Conservation (phyloP, 106 monocot species). For the Platanthera guangdongensis region DNA sequence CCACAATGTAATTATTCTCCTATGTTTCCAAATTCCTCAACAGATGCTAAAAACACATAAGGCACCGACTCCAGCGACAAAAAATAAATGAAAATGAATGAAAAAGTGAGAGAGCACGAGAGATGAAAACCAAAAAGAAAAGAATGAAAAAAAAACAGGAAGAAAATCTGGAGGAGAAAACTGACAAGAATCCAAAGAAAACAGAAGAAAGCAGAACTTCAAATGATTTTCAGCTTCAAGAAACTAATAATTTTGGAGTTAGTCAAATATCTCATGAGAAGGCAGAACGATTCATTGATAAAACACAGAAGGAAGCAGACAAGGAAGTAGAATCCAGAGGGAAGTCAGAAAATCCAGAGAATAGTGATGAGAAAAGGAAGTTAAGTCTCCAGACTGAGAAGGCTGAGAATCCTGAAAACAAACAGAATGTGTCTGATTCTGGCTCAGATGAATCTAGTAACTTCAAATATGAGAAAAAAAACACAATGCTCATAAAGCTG, state of each 20-base stretch:
- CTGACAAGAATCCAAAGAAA: not conserved
- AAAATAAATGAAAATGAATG: not conserved
- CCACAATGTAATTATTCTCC: too few species aligned
- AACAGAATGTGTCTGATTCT: not conserved
- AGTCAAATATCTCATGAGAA: not conserved
- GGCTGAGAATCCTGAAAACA: not conserved
- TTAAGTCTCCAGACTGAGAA: not conserved
- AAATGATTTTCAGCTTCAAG: not conserved
- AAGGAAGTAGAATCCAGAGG: not conserved
- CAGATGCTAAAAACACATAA: not conserved
- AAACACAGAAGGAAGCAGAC: not conserved
- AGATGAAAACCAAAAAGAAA: not conserved
- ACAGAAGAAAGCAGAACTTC: not conserved
- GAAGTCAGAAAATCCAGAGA: not conserved
- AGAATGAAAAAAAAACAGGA: not conserved
- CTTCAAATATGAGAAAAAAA: not conserved
- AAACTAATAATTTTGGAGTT: not conserved
- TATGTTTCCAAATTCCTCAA: not conserved
- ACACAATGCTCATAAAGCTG: not conserved
- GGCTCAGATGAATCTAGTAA: not conserved
- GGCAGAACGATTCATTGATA: not conserved
- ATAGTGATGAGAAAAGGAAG: slow-evolving; percentile 2
- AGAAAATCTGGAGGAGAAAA: not conserved
- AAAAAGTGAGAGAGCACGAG: not conserved
- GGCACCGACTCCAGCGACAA: not conserved